Base-by-base conservation (phyloP, 129 eudicot genomes). In the Centaurea solstitialis region DNA sequence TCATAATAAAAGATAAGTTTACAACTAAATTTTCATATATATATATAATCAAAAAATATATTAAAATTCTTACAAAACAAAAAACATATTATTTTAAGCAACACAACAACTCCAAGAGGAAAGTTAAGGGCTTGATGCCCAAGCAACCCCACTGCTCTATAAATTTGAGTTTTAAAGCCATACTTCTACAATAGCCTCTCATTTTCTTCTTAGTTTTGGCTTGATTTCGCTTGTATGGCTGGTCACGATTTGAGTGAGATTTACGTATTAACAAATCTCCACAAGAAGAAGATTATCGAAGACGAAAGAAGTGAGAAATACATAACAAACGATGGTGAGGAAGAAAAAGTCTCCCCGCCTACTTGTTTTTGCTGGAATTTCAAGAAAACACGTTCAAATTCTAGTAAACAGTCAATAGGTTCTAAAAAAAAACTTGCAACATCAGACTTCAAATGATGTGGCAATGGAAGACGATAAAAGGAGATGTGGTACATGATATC, bases 211-310 rank as follows among this genome's bases (percentile, higher is more conserved):
- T 26, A n/a, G 22, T 45, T 4, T 74, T 26, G 40, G 17, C 3
- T 68, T 40, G 12, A 5, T 4, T 37, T 15, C 0, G 6, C 10
- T 39, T 37, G 69, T 3, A 73, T 45, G 71, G 69, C 30, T 20
- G 83, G 83, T 4, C 69, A 35, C 9, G 75, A 53, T 15, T 50
- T 72, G 66, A 75, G 79, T 41, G 39, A 66, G 70, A 64, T 81
- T 6, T 74, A 81, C 28, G 74, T 81, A 17, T 21, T 21, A 45
- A 47, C 28, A 12, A 81, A 73, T 9, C 75, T 73, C 12, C 69
- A 81, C 26, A 43, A 67, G 38, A 20, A 64, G 65, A 65, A 64
- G 35, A 73, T 43, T 57, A 8, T 5, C 26, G 10, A 37, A 57
- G 40, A 21, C 7, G 12, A 41, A 9, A 66, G 74, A 43, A n/a